A percentile compares a stretch with the other conserved stretches of the same genome.
Conservation (phyloP, 345 rosid species). For the Melaleuca alternifolia region DNA sequence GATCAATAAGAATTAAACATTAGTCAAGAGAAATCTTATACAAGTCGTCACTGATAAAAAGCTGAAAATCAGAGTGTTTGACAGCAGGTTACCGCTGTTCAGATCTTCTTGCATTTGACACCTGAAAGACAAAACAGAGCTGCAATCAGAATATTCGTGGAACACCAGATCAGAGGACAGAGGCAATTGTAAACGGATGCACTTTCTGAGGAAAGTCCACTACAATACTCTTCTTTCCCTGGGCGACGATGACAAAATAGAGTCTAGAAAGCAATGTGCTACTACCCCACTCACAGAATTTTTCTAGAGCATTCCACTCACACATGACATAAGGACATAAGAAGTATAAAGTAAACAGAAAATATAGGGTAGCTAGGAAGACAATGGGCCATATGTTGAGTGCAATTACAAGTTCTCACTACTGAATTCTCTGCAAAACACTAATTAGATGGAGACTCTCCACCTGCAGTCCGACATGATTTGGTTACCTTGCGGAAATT, state of each 20-base stretch:
- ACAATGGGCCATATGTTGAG: background rate
- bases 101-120: constrained; percentile 27
- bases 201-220: background rate
- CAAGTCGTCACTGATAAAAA: background rate
- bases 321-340: background rate
- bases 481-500: background rate
- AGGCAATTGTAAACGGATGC: background rate
- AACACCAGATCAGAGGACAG: background rate
- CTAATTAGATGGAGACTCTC: background rate
- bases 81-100: constrained; percentile 28
- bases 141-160: background rate
- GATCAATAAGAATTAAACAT: background rate
- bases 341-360: background rate
- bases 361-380: background rate
- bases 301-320: background rate
- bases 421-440: background rate
- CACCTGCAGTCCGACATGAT: background rate
- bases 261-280: background rate
- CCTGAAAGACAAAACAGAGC: constrained; percentile 30
- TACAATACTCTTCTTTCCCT: background rate
- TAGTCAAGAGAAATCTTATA: background rate
- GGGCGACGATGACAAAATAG: background rate
- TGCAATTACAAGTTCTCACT: background rate
- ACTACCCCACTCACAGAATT: background rate
- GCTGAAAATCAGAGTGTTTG: background rate